Evolutionary conservation across 345 rosid species (phyloP).

Genomic region (Psidium friedrichsthalianum): DNA sequence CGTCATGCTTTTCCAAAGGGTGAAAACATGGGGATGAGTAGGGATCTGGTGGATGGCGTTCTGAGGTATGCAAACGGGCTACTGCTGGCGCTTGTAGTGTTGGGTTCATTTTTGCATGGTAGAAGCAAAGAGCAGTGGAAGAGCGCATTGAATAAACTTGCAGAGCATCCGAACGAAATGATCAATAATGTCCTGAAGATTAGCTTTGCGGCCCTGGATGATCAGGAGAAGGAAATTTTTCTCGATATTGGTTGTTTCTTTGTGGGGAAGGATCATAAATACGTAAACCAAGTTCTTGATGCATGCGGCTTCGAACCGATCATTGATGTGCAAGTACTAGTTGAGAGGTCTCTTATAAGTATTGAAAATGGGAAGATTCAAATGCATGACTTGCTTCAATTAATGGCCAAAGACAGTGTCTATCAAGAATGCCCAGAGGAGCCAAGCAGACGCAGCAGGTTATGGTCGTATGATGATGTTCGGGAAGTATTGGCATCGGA

Average conservation of each 20-base stretch:
- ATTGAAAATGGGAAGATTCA: not conserved
- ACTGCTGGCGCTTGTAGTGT: not conserved
- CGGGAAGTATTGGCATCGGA: not conserved
- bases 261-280: not conserved
- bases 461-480: conserved; percentile 10
- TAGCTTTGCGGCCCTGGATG: conserved; percentile 1
- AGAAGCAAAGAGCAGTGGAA: not conserved
- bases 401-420: conserved; percentile 13
- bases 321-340: not conserved
- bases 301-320: not conserved
- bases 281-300: not conserved
- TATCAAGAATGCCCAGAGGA: conserved; percentile 2
- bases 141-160: not conserved
- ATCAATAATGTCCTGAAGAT: not conserved
- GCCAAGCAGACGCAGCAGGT: conserved; percentile 6
- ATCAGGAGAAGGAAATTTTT: not conserved
- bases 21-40: too few species aligned
- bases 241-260: conserved; percentile 15
- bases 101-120: not conserved
- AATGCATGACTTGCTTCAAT: conserved; percentile 14
- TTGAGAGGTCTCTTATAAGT: conserved; percentile 1
- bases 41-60: too few species aligned
- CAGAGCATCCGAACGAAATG: not conserved
- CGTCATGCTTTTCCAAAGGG: too few species aligned
- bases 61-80: not conserved